Evolutionary conservation across 768 basidiomycete genomes (phyloP).

Genomic region (Gymnopilus dilepis): DNA sequence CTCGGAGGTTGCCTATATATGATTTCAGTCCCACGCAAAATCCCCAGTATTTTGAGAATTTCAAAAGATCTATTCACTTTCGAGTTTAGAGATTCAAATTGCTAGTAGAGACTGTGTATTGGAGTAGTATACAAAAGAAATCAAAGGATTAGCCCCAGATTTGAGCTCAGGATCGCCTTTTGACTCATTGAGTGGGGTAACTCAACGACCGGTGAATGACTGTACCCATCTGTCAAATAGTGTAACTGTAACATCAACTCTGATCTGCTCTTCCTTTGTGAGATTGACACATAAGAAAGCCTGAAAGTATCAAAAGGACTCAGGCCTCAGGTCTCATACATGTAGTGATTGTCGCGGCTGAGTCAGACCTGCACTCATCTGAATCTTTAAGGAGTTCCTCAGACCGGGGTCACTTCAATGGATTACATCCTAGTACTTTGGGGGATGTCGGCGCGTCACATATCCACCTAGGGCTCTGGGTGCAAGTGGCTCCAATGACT

Average conservation of each 20-base stretch:
- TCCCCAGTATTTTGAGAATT: background rate
- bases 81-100: background rate
- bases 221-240: too few species aligned
- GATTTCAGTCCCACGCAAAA: background rate
- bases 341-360: too few species aligned
- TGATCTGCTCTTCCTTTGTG: too few species aligned
- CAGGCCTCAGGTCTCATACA: too few species aligned
- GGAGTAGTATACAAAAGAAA: background rate
- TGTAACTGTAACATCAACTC: too few species aligned
- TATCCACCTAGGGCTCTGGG: background rate
- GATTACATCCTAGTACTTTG: background rate
- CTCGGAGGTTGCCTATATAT: background rate
- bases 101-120: background rate
- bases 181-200: slow-evolving; percentile 18
- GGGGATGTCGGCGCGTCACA: background rate
- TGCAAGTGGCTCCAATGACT: background rate
- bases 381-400: too few species aligned
- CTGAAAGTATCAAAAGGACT: too few species aligned
- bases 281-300: too few species aligned
- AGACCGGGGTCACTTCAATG: too few species aligned
- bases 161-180: slow-evolving; percentile 3
- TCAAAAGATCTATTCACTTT: background rate
- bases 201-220: slow-evolving; percentile 16
- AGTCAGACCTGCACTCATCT: too few species aligned
- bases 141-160: background rate